A percentile compares a stretch with the other conserved stretches of the same genome.
Evolutionary conservation across 805 yeast genomes (phyloP).

Genomic region (Candida easanensis): DNA sequence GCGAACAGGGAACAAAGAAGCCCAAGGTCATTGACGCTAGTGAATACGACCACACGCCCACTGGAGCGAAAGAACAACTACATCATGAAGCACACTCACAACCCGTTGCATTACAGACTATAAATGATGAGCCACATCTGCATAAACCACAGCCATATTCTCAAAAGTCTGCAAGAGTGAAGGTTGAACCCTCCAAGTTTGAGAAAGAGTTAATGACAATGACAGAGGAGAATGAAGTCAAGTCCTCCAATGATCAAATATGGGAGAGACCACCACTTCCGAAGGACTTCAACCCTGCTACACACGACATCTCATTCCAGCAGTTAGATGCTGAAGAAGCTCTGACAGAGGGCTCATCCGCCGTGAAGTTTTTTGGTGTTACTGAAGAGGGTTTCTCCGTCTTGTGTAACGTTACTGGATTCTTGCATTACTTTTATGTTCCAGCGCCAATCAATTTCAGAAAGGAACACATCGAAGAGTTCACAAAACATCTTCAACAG

Average conservation of each 20-base stretch:
- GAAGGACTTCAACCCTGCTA: conserved; percentile 42
- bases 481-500: conserved; percentile 44
- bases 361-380: conserved; percentile 88
- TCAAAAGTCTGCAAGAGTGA: conserved; percentile 26
- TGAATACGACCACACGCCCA: conserved; percentile 15
- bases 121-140: conserved; percentile 14
- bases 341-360: conserved; percentile 49
- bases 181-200: conserved; percentile 43
- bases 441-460: conserved; percentile 84
- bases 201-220: conserved; percentile 50
- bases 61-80: conserved; percentile 22
- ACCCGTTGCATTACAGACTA: conserved; percentile 23
- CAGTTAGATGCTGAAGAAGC: conserved; percentile 95
- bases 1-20: conserved; percentile 13
- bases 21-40: conserved; percentile 14
- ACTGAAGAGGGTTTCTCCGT: conserved; percentile 86
- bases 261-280: conserved; percentile 63
- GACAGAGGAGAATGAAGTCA: conserved; percentile 34
- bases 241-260: conserved; percentile 29
- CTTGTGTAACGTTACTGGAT: conserved; percentile 85
- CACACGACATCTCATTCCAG: conserved; percentile 68
- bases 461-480: conserved; percentile 47
- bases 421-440: conserved; percentile 84
- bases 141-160: conserved; percentile 31
- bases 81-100: conserved; percentile 27